Conservation (phyloP, 306 rosid genomes). For the cucumber (Cucumis sativus) region Cucumber_9930_V3 NC_026660.2:27364001-27364500, state of each 20-base stretch:
- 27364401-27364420: no score
- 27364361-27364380: no score
- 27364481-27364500: no score
- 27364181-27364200: not conserved
- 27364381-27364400: no score
- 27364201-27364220: not conserved
- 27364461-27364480: no score
- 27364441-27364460: no score
- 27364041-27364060: not conserved
- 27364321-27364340: not conserved
- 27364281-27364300: not conserved
- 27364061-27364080: not conserved
- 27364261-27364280: not conserved
- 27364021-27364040: not conserved
- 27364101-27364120: not conserved
- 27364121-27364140: not conserved
- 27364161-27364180: constrained; percentile 4
- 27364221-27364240: not conserved
- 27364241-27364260: not conserved
- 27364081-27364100: not conserved
- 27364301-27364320: not conserved
- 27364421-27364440: no score
- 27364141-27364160: not conserved
- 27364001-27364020: not conserved
- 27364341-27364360: no score